Evolutionary conservation across 768 basidiomycete species (phyloP).

Genomic region (Naganishia vishniacii): DNA sequence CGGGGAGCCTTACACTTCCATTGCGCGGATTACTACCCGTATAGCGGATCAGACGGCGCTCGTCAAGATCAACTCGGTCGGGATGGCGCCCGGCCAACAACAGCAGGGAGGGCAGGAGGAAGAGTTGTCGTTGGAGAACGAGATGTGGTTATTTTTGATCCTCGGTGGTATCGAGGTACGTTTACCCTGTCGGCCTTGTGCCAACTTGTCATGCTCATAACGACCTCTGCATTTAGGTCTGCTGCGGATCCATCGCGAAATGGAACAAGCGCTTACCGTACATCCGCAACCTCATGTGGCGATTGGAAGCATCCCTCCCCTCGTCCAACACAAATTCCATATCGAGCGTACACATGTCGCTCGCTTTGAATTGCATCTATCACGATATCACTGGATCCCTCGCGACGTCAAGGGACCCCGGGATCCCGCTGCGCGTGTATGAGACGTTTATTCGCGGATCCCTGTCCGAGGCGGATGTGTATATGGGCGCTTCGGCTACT

Average conservation of each 20-base stretch:
- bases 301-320: conserved; percentile 8
- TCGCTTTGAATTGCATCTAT: conserved; percentile 21
- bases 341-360: conserved; percentile 14
- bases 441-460: conserved; percentile 18
- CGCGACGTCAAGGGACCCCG: conserved; percentile 17
- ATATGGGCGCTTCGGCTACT: conserved; percentile 19
- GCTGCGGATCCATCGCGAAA: conserved; percentile 19
- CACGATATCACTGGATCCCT: conserved; percentile 20
- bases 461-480: conserved; percentile 13
- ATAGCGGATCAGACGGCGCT: conserved; percentile 21
- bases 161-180: conserved; percentile 24
- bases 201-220: too few relatives aligned
- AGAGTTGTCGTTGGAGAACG: conserved; percentile 21
- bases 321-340: conserved; percentile 13
- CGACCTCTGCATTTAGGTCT: conserved; percentile 15
- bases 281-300: conserved; percentile 22
- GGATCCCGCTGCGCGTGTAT: conserved; percentile 16
- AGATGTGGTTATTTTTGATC: conserved; percentile 24
- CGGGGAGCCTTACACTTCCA: conserved; percentile 23
- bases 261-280: conserved; percentile 22
- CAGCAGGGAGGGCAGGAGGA: conserved; percentile 3
- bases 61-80: conserved; percentile 12
- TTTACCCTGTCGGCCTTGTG: background rate
- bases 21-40: conserved; percentile 22
- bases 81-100: background rate